Base-by-base conservation (phyloP, 495 filamentous ascomycete species). In the Penicillium samsonianum region DNA sequence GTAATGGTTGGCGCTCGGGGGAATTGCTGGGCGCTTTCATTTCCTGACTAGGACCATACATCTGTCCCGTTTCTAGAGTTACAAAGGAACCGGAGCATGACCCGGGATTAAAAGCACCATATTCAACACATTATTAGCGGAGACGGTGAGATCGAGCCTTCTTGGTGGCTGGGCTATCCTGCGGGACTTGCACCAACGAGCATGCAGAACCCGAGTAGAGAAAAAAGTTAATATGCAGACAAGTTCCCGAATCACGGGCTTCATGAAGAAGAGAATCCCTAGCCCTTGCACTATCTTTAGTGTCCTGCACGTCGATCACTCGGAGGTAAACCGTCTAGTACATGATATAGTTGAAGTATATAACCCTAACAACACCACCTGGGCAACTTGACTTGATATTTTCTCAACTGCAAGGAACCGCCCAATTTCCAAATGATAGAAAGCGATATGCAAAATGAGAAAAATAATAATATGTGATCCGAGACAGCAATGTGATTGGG, bases 91-190 rank as follows among this genome's bases (percentile, higher is more conserved):
- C 41, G 53, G 45, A 52, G 58, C 41, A 40, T 55, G 6, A 58
- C 57, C 57, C 31, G 57, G 48, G 48, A 62, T 59, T 55, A 37
- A 62, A 57, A 54, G 56, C 17, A 48, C 31, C 41, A 54, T 30
- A 60, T 51, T 30, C 56, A 60, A 58, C 61, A 67, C 61, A 59
- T 68, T 57, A 76, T 76, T 73, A 73, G 69, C 65, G 65, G 73
- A 69, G 58, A 67, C 66, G 63, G 52, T 63, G 59, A 64, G 63
- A 69, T 67, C 67, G 65, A 66, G 65, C 64, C 67, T 59, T 58
- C 55, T 61, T 42, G 67, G 67, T 67, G 67, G 67, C 66, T 69
- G 61, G 63, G 54, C 44, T 55, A 45, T 58, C 44, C 56, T 53
- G 57, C 61, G 53, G 57, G 46, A 48, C 30, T 19, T 55, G 62